phyloP scores from a whole-genome alignment of 106 monocot species.

The Phalaenopsis equestris region DNA sequence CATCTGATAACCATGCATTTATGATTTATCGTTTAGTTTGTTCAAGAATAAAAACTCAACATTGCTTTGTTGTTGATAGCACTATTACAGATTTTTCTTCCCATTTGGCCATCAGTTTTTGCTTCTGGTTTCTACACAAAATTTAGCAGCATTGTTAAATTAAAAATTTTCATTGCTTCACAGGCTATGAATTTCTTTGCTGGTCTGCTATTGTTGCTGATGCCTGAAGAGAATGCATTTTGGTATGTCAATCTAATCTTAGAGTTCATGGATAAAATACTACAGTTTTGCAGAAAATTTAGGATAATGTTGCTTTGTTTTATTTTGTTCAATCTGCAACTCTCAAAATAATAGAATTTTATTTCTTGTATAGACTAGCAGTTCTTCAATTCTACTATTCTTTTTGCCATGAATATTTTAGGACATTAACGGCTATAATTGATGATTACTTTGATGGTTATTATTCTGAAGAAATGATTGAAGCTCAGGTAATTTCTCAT shows the following conservation, averaged over 20 bases:
- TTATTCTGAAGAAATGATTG: slow-evolving; percentile 95
- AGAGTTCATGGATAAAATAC: not conserved
- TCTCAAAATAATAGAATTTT: not conserved
- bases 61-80: not conserved
- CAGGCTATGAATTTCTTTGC: slow-evolving; percentile 99
- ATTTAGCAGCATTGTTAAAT: not conserved
- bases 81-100: not conserved
- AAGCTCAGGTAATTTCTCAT: slow-evolving; percentile 66
- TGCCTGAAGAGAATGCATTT: slow-evolving; percentile 99
- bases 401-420: slow-evolving; percentile 21
- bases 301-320: not conserved
- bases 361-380: not conserved
- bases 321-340: not conserved
- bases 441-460: slow-evolving; percentile 96
- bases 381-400: not conserved
- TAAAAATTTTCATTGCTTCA: slow-evolving; percentile 5
- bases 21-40: not conserved
- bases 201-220: slow-evolving; percentile 71
- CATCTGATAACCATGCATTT: not conserved
- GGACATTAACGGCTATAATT: slow-evolving; percentile 78
- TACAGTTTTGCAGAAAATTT: not conserved
- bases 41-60: not conserved
- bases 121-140: not conserved
- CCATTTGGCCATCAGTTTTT: not conserved
- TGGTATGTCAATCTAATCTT: slow-evolving; percentile 46